Percentiles rank a stretch among this genome's conserved stretches.
Evolutionary conservation across 2,329 filamentous ascomycete species (phyloP).

Genomic region (Aspergillus clavatus): DNA sequence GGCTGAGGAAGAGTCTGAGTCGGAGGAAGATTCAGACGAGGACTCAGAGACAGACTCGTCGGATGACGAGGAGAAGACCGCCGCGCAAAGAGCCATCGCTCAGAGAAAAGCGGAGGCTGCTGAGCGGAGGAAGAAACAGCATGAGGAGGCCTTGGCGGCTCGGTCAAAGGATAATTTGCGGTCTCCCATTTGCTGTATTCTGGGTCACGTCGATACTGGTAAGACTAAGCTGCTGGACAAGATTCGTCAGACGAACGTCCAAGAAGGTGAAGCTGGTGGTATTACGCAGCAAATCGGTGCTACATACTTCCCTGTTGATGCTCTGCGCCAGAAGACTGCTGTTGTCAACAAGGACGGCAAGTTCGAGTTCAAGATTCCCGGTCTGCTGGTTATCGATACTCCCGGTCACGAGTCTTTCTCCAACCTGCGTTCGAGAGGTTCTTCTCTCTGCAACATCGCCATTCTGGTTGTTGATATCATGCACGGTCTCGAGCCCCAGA

Average conservation of each 20-base stretch:
- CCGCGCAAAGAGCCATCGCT: slow-evolving; percentile 65
- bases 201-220: slow-evolving; percentile 98
- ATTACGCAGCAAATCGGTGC: slow-evolving; percentile 99
- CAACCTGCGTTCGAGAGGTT: slow-evolving; percentile 92
- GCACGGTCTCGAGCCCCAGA: slow-evolving; percentile 97
- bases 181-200: slow-evolving; percentile 98
- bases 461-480: slow-evolving; percentile 99
- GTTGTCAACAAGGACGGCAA: slow-evolving; percentile 86
- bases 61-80: slow-evolving; percentile 69
- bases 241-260: slow-evolving; percentile 95
- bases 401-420: slow-evolving; percentile 99
- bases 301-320: slow-evolving; percentile 96
- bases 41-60: slow-evolving; percentile 32
- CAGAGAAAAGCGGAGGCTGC: slow-evolving; percentile 83
- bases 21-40: slow-evolving; percentile 20
- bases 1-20: slow-evolving; percentile 15
- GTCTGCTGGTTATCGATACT: slow-evolving; percentile 94
- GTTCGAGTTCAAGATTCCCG: slow-evolving; percentile 97
- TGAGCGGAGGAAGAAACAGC: slow-evolving; percentile 79
- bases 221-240: slow-evolving; percentile 99
- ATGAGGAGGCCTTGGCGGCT: slow-evolving; percentile 85
- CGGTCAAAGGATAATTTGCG: slow-evolving; percentile 91
- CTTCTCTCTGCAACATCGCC: slow-evolving; percentile 97
- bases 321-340: slow-evolving; percentile 83
- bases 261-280: slow-evolving; percentile 98